Conservation (phyloP, 164 flowering plant genomes). For the Nelumbo lutea region DNA sequence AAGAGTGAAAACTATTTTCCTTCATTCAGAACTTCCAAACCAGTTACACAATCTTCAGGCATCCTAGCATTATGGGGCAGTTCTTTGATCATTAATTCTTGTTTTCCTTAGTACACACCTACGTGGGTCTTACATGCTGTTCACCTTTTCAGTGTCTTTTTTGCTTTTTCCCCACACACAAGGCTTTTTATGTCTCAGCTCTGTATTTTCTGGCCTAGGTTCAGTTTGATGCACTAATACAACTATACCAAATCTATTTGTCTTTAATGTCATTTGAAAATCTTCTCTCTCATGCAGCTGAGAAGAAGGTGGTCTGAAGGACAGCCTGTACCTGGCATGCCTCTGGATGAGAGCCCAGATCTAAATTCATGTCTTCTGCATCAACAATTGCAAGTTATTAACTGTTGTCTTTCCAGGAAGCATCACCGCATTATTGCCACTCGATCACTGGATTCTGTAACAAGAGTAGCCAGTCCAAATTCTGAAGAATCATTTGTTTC, state of each 20-base stretch:
- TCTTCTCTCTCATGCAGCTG: conserved; percentile 50
- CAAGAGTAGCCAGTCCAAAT: conserved; percentile 36
- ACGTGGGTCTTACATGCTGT: no score
- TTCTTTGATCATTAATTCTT: no score
- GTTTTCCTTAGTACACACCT: no score
- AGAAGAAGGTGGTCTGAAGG: conserved; percentile 79
- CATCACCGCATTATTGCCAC: conserved; percentile 53
- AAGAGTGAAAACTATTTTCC: no score
- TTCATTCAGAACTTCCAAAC: no score
- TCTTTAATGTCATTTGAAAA: conserved; percentile 9
- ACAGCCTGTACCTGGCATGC: conserved; percentile 67
- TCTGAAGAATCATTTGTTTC: conserved; percentile 29
- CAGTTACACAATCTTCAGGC: no score
- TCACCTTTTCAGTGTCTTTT: no score
- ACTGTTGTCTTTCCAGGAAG: conserved; percentile 88
- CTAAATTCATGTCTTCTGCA: conserved; percentile 74
- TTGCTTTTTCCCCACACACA: no score
- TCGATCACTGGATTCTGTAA: conserved; percentile 54
- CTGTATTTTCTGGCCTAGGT: not conserved
- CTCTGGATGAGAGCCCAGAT: conserved; percentile 72
- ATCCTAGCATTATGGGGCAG: no score
- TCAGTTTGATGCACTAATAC: not conserved
- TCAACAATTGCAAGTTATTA: conserved; percentile 88
- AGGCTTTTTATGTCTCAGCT: no score
- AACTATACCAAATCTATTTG: not conserved